These are phyloP conservation scores for Fusarium mexicanum DNA, from an alignment of 2,329 filamentous ascomycete species.

Conservation along the genomic window DNA sequence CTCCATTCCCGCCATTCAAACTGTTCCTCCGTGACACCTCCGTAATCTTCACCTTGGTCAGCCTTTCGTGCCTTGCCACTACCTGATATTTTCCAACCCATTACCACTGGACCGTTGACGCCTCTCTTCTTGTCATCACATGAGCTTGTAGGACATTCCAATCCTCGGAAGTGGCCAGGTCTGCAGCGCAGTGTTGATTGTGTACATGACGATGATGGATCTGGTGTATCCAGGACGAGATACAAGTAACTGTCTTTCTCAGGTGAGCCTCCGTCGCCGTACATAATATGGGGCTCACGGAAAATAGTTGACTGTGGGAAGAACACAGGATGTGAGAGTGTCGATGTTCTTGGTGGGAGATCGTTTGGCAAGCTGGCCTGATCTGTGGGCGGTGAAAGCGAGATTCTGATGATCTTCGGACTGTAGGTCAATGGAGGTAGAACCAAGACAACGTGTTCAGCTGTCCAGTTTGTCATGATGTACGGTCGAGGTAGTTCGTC, in stretches of 20 bases:
- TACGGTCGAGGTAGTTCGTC: background rate
- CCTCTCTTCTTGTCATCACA: background rate
- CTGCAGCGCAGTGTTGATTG: background rate
- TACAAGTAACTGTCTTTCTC: background rate
- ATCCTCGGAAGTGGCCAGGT: background rate
- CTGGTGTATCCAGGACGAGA: background rate
- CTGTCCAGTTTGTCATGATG: background rate
- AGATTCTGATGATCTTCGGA: background rate
- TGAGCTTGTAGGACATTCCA: background rate
- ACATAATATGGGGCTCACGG: background rate
- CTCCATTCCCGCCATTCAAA: background rate
- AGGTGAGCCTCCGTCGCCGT: background rate
- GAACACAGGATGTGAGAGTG: background rate
- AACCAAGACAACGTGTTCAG: background rate
- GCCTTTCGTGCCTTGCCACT: background rate
- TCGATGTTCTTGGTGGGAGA: background rate
- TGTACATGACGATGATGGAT: background rate
- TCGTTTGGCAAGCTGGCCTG: accelerated
- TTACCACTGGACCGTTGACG: background rate
- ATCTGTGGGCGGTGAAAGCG: accelerated
- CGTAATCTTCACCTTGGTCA: accelerated
- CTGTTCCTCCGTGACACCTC: accelerated
- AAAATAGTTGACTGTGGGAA: background rate
- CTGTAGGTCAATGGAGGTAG: background rate
- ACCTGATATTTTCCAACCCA: background rate